These are phyloP conservation scores for Xenoacremonium recifei DNA, from an alignment of 2,329 filamentous ascomycete species.

Conservation along the genomic window DNA sequence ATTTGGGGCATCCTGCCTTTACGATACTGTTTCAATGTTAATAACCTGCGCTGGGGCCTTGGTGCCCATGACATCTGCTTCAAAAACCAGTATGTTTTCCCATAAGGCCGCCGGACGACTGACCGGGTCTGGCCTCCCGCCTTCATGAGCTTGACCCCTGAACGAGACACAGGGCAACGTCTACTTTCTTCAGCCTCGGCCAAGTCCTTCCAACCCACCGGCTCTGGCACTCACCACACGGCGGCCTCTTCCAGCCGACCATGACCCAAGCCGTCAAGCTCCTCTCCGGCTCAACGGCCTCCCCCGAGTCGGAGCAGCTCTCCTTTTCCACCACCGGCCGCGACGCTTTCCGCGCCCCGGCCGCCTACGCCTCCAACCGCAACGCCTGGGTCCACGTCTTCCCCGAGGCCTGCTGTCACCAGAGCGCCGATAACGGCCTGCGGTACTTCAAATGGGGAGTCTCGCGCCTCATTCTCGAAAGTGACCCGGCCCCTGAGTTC, in stretches of 20 bases:
- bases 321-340: slow-evolving; percentile 64
- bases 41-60: slow-evolving; percentile 82
- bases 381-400: slow-evolving; percentile 93
- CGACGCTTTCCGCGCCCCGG: slow-evolving; percentile 69
- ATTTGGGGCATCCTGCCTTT: slow-evolving; percentile 89
- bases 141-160: background rate
- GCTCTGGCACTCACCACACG: slow-evolving; percentile 70
- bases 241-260: slow-evolving; percentile 87
- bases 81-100: slow-evolving; percentile 66
- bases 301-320: slow-evolving; percentile 28
- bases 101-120: background rate
- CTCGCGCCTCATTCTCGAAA: slow-evolving; percentile 85
- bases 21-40: slow-evolving; percentile 66
- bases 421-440: slow-evolving; percentile 74
- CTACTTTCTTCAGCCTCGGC: slow-evolving; percentile 82
- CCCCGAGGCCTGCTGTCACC: slow-evolving; percentile 92
- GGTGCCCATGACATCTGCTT: slow-evolving; percentile 97
- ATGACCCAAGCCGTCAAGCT: slow-evolving; percentile 83
- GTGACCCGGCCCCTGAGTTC: slow-evolving; percentile 81
- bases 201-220: slow-evolving; percentile 92
- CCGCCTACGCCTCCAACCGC: slow-evolving; percentile 66
- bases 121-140: background rate
- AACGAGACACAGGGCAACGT: slow-evolving; percentile 61
- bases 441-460: slow-evolving; percentile 99
- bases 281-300: slow-evolving; percentile 55